Evolutionary conservation across 2,329 filamentous ascomycete genomes (phyloP), one percentile per base, ranked within the genome.

Genomic region (Clarireedia hainanense): DNA sequence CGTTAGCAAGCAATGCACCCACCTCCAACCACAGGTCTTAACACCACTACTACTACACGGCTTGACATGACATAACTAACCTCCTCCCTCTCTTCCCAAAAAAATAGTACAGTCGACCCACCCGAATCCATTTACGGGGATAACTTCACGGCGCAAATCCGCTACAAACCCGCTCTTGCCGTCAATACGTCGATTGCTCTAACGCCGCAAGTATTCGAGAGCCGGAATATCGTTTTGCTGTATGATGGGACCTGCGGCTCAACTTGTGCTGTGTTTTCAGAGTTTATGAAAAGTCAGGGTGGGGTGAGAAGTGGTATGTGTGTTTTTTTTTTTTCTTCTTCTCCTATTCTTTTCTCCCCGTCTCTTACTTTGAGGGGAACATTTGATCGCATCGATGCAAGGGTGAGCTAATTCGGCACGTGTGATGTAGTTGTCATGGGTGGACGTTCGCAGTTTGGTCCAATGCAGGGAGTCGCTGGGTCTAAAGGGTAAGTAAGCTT

Each of bases 381-480:
- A 20, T 20, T 20, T 20, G 1, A 20, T 20, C 20, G 20, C 2
- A 20, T 20, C 2, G 20, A 20, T 20, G 27, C 6, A 30, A 30
- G 6, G 27, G 27, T 2, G 27, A 10, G 27, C 27, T 30, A 30
- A 30, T 30, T 9, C 3, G 27, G 20, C 20, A 20, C 20, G 20
- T 3, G 20, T 20, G 2, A 20, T 24, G 9, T 77, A 42, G 73
- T 85, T 48, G 74, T 74, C 1, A 71, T 83, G 20, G 84, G 85
- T 15, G 85, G 85, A 2, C 77, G 79, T 1, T 78, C 83, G 1
- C 70, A 71, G 12, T 64, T 72, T 1, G 70, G 69, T 0, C 76
- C 78, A 1, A 86, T 85, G 72, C 81, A 86, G 70, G 77, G 75
- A 6, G 73, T 85, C 23, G 81, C 83, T 15, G 84, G 84, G 20